Percentiles rank a stretch among this genome's conserved stretches.
Conservation (phyloP, 228 moss, liverwort and hornwort species). For the Sphagnum magellanicum region DNA sequence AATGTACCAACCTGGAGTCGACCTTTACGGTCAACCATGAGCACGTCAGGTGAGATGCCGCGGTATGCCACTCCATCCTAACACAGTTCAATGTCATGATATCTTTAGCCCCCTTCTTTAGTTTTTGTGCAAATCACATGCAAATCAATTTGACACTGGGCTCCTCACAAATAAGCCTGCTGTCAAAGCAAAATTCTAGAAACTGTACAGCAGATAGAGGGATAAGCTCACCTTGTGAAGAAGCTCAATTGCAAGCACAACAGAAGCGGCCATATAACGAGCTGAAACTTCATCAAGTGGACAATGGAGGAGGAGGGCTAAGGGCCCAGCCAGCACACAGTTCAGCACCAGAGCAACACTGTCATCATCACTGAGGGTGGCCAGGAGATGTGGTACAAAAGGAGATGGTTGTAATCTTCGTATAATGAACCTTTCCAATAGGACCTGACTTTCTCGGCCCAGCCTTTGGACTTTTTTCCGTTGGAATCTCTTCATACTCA, state of each 20-base stretch:
- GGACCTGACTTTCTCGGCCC: constrained; percentile 41
- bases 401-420: constrained; percentile 49
- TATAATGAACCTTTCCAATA: constrained; percentile 42
- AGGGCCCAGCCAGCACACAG: constrained; percentile 6
- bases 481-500: constrained; percentile 60
- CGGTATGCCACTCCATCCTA: constrained; percentile 9
- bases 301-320: constrained; percentile 5
- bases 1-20: constrained; percentile 7
- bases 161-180: no score
- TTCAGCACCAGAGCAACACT: constrained; percentile 8
- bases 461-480: constrained; percentile 15
- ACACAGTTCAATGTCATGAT: neutral
- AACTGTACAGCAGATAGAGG: no score
- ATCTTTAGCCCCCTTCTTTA: neutral
- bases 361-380: constrained; percentile 4
- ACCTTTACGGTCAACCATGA: constrained; percentile 10
- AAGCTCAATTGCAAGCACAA: constrained; percentile 7
- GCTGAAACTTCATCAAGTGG: constrained; percentile 7
- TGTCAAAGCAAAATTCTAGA: no score
- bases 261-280: constrained; percentile 5
- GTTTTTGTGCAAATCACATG: neutral
- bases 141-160: neutral
- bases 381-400: constrained; percentile 11
- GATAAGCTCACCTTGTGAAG: constrained; percentile 4
- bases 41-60: constrained; percentile 9